phyloP scores from a whole-genome alignment of 2,329 filamentous ascomycete species.

The Aureobasidium mangrovei region DNA sequence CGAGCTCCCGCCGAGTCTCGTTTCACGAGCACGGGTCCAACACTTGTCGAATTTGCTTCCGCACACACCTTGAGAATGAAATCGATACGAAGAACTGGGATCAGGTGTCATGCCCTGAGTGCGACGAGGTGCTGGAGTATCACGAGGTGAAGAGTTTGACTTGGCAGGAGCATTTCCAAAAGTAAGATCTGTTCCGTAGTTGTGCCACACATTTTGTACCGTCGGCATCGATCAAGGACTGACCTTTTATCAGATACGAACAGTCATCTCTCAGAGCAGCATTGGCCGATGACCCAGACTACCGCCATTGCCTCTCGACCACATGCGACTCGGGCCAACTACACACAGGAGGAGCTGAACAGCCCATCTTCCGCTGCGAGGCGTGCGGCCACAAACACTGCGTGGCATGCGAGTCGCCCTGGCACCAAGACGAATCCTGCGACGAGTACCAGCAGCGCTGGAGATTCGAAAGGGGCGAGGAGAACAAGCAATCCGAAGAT shows the following conservation, averaged over 20 bases:
- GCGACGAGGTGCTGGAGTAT: not conserved
- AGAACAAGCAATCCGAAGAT: not conserved
- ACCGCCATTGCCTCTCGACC: not conserved
- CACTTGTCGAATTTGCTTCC: not conserved
- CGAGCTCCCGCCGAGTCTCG: not conserved
- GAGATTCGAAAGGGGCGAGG: not conserved
- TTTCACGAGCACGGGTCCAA: not conserved
- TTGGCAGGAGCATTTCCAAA: not conserved
- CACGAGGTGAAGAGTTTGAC: not conserved
- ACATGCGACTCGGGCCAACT: slow-evolving; percentile 17
- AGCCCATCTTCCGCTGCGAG: slow-evolving; percentile 23
- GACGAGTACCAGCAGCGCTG: not conserved
- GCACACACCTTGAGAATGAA: not conserved
- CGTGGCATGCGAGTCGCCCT: slow-evolving; percentile 23
- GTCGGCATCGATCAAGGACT: not conserved
- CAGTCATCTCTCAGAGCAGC: not conserved
- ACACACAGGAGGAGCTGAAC: slow-evolving; percentile 16
- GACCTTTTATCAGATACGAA: not conserved
- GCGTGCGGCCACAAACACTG: slow-evolving; percentile 24
- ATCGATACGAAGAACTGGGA: not conserved
- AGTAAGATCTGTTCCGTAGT: not conserved
- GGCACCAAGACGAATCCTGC: slow-evolving; percentile 26
- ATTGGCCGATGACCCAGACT: not conserved
- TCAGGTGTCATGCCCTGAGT: slow-evolving; percentile 2
- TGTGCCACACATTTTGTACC: no score